Evolutionary conservation across 1,284 basidiomycete species (phyloP).

Genomic region (Ceratobasidium theobromae): DNA sequence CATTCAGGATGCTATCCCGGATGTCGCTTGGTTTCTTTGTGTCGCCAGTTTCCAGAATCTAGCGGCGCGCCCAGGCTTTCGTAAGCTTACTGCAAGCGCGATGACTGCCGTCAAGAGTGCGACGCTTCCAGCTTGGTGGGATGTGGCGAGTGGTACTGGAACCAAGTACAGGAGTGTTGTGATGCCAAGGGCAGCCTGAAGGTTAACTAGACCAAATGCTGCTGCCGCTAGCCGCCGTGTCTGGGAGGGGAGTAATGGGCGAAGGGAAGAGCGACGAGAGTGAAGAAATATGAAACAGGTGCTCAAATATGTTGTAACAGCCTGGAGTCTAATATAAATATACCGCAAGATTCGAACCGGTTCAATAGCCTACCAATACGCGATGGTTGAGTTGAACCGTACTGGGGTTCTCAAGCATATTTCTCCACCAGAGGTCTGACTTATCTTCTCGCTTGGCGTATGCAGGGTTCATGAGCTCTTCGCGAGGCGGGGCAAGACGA

Average conservation of each 20-base stretch:
- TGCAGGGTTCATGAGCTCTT: conserved; percentile 79
- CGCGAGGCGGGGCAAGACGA: conserved; percentile 74
- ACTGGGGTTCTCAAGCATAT: conserved; percentile 95
- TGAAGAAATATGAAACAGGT: conserved; percentile 65
- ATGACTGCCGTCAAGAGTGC: conserved; percentile 84
- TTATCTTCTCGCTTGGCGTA: conserved; percentile 70
- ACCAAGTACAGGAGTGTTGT: conserved; percentile 93
- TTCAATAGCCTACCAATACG: conserved; percentile 63
- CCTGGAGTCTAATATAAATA: conserved; percentile 49
- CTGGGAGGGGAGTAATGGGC: conserved; percentile 64
- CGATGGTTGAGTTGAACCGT: conserved; percentile 98
- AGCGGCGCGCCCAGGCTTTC: conserved; percentile 72
- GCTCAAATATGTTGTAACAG: conserved; percentile 76
- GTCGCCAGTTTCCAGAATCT: conserved; percentile 54
- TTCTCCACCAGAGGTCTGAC: conserved; percentile 85
- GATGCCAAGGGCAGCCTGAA: conserved; percentile 89
- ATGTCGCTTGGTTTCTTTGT: neutral
- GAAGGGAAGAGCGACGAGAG: conserved; percentile 56
- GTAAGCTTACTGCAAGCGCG: conserved; percentile 71
- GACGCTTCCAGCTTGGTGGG: conserved; percentile 94
- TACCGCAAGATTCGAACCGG: neutral
- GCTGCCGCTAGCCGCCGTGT: conserved; percentile 63
- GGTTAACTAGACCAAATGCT: conserved; percentile 79
- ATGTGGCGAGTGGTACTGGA: conserved; percentile 86
- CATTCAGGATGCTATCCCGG: neutral